A percentile compares a stretch with the other conserved stretches of the same genome.
Evolutionary conservation across 805 yeast species (phyloP).

Genomic region (Yamadazyma kitorensis): DNA sequence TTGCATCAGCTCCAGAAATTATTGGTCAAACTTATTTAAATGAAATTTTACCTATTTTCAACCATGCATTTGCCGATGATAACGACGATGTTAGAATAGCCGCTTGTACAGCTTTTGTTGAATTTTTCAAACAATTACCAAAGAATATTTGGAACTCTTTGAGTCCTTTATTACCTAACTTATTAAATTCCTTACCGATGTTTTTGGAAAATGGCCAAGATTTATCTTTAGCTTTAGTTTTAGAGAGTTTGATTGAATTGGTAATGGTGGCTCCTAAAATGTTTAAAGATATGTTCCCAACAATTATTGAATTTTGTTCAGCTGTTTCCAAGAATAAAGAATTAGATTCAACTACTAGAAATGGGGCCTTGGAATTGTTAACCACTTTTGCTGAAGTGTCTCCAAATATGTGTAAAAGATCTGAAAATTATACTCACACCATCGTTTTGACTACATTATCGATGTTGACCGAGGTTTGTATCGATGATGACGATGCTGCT

Average conservation of each 20-base stretch:
- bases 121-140: conserved; percentile 80
- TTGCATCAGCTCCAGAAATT: conserved; percentile 78
- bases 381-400: conserved; percentile 91
- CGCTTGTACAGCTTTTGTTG: conserved; percentile 88
- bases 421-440: conserved; percentile 65
- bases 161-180: conserved; percentile 75
- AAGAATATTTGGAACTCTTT: conserved; percentile 74
- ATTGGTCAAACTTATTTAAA: conserved; percentile 57
- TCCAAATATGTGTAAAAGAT: conserved; percentile 90
- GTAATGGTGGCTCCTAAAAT: conserved; percentile 93
- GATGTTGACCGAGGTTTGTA: conserved; percentile 90
- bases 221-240: conserved; percentile 77
- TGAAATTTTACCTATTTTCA: conserved; percentile 66
- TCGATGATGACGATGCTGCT: conserved; percentile 83
- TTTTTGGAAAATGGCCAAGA: conserved; percentile 78
- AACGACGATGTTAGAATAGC: conserved; percentile 85
- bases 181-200: conserved; percentile 84
- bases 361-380: conserved; percentile 83
- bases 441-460: conserved; percentile 72
- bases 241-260: conserved; percentile 84
- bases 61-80: conserved; percentile 74
- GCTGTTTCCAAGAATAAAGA: conserved; percentile 79
- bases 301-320: conserved; percentile 84
- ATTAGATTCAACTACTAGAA: conserved; percentile 73
- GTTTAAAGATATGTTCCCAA: conserved; percentile 86